Evolutionary conservation across 2,329 filamentous ascomycete genomes (phyloP).

Genomic region (Didymella exigua): DNA sequence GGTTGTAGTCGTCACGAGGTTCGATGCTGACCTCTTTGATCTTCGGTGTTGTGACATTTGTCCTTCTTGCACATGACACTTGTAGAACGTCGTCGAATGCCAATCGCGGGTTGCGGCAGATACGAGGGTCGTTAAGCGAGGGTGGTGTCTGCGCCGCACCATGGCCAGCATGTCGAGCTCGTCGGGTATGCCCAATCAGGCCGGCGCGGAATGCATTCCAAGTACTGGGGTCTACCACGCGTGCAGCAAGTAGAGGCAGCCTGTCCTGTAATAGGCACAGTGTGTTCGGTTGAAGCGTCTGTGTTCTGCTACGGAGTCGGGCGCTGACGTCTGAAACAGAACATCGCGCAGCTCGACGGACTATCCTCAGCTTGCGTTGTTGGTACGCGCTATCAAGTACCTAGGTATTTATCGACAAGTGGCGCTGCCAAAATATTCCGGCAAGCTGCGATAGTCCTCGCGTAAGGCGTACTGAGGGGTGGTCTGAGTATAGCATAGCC

Average conservation of each 20-base stretch:
- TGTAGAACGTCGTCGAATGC: conserved; percentile 8
- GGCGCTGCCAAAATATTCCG: conserved; percentile 60
- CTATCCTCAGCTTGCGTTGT: conserved; percentile 56
- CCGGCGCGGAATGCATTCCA: conserved; percentile 23
- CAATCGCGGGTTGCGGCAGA: conserved; percentile 15
- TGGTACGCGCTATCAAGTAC: conserved; percentile 68
- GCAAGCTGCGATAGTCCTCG: conserved; percentile 44
- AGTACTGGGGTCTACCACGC: conserved; percentile 33
- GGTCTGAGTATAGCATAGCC: conserved; percentile 40
- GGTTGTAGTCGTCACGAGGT: conserved; percentile 1
- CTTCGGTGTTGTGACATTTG: background rate
- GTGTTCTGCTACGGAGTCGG: conserved; percentile 73
- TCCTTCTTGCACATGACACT: conserved; percentile 1
- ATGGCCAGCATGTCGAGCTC: conserved; percentile 27
- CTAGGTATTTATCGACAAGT: conserved; percentile 67
- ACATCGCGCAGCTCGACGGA: conserved; percentile 41
- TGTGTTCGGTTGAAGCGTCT: conserved; percentile 51
- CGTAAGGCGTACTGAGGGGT: conserved; percentile 41
- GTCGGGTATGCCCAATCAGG: conserved; percentile 34
- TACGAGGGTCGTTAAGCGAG: conserved; percentile 37
- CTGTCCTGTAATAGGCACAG: conserved; percentile 47
- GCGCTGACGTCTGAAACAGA: conserved; percentile 72
- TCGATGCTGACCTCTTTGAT: background rate
- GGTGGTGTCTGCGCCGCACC: conserved; percentile 28
- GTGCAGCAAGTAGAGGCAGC: conserved; percentile 43